Base-by-base conservation (phyloP, 1,139 yeast species). In the Eremothecium cymbalariae region DNA sequence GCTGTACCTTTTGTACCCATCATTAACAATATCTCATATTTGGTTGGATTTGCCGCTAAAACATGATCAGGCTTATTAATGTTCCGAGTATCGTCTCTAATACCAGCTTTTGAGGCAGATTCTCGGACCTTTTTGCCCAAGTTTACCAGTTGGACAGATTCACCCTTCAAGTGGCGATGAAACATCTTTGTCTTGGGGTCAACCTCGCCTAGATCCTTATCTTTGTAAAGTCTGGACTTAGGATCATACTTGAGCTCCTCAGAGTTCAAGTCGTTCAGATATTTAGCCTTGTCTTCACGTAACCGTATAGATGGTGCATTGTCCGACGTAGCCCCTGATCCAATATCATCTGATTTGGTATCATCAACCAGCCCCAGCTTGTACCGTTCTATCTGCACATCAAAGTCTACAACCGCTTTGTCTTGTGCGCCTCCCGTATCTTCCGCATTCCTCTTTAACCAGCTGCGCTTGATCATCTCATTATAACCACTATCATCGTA, bases 1-100 rank as follows among this genome's bases (percentile, higher is more conserved):
- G n/a, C n/a, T n/a, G n/a, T n/a, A n/a, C n/a, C n/a, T n/a, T n/a
- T n/a, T n/a, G n/a, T n/a, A n/a, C n/a, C n/a, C n/a, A n/a, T n/a
- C n/a, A n/a, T n/a, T n/a, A n/a, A n/a, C n/a, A n/a, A n/a, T n/a
- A 45, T 46, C 33, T 55, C 59, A 34, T 50, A 48, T 37, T 49
- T 51, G 1, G 62, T 57, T 3, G 62, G 62, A 32, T 57, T 56
- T 4, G 62, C 62, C 18, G 53, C 51, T 11, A 55, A 33, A 2
- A 56, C 59, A 35, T 56, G 56, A 18, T 45, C 40, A 2, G 47
- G 31, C 29, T 54, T 53, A 15, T 49, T 39, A 8, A 39, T 41
- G 37, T 51, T 43, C 24, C 43, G 51, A 8, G 44, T 39, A 31
- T 46, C 50, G 39, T 52, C 57, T 29, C 47, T 41, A 4, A 52